Conservation (phyloP, 2,329 filamentous ascomycete species). For the Penicillium sp. region DNA sequence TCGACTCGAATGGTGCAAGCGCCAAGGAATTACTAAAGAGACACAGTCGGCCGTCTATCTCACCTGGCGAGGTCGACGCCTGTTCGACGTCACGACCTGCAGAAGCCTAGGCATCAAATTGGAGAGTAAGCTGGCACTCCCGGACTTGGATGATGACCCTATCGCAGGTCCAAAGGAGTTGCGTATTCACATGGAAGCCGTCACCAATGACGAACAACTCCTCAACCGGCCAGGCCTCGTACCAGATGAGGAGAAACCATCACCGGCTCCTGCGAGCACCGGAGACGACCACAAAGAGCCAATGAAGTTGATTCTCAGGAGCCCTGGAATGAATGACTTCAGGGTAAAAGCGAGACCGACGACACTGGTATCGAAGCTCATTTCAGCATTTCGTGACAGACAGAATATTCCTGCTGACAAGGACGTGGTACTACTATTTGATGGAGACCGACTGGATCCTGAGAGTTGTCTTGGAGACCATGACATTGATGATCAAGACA, state of each 20-base stretch:
- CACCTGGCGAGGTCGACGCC: constrained; percentile 67
- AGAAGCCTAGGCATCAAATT: constrained; percentile 59
- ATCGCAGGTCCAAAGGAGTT: constrained; percentile 49
- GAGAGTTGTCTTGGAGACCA: constrained; percentile 58
- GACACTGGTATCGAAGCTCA: constrained; percentile 59
- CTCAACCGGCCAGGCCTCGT: constrained; percentile 18
- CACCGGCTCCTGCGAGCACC: neutral
- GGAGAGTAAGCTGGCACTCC: constrained; percentile 36
- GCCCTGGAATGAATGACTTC: constrained; percentile 48
- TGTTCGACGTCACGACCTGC: constrained; percentile 73
- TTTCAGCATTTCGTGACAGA: constrained; percentile 56
- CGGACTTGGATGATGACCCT: constrained; percentile 42
- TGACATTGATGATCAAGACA: constrained; percentile 70
- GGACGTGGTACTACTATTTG: constrained; percentile 62
- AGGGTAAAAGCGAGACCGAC: constrained; percentile 42
- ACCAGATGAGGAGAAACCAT: neutral
- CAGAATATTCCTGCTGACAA: constrained; percentile 50
- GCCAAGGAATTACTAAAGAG: constrained; percentile 52
- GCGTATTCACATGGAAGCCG: constrained; percentile 69
- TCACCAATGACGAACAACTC: constrained; percentile 61
- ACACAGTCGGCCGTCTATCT: constrained; percentile 60
- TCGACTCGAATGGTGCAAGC: constrained; percentile 62
- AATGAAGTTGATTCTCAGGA: constrained; percentile 49
- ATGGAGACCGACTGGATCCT: constrained; percentile 65
- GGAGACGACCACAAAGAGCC: constrained; percentile 26